phyloP scores from a whole-genome alignment of 305 asterid species.

The Fraxinus platypoda region DNA sequence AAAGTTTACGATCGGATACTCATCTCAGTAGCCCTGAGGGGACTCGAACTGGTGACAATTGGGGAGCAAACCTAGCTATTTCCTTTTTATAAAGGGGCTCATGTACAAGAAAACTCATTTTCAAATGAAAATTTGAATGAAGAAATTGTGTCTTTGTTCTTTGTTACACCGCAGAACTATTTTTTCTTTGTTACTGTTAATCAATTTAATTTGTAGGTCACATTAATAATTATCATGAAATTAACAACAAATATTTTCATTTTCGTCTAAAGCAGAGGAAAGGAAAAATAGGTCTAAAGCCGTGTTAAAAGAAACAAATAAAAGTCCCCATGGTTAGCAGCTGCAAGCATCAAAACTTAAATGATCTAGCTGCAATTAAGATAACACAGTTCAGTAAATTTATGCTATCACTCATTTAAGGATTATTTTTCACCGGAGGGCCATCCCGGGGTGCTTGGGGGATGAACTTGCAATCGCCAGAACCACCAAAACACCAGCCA shows the following conservation, averaged over 20 bases:
- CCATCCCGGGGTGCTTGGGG: constrained; percentile 97
- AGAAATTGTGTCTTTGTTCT: neutral
- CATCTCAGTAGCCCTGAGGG: too few species aligned
- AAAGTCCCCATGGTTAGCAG: neutral
- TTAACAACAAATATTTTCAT: neutral
- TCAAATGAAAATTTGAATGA: neutral
- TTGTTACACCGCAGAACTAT: neutral
- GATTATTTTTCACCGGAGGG: constrained; percentile 56
- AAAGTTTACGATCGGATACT: too few species aligned
- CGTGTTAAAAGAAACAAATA: neutral
- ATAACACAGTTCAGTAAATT: constrained; percentile 7
- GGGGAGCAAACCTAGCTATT: too few species aligned
- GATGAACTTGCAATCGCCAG: constrained; percentile 85
- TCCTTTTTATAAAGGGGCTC: neutral
- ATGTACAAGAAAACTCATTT: neutral
- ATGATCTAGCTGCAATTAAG: constrained; percentile 1
- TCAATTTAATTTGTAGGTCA: neutral
- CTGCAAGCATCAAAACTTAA: constrained; percentile 5
- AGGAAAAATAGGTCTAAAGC: neutral
- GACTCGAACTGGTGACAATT: too few species aligned
- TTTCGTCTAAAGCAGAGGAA: neutral
- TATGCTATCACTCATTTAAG: neutral
- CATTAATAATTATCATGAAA: neutral
- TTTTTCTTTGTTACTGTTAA: neutral
- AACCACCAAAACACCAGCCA: constrained; percentile 89